These are phyloP conservation scores for Epichloe coenophiala DNA, from an alignment of 2,329 filamentous ascomycete species.

Conservation along the genomic window DNA sequence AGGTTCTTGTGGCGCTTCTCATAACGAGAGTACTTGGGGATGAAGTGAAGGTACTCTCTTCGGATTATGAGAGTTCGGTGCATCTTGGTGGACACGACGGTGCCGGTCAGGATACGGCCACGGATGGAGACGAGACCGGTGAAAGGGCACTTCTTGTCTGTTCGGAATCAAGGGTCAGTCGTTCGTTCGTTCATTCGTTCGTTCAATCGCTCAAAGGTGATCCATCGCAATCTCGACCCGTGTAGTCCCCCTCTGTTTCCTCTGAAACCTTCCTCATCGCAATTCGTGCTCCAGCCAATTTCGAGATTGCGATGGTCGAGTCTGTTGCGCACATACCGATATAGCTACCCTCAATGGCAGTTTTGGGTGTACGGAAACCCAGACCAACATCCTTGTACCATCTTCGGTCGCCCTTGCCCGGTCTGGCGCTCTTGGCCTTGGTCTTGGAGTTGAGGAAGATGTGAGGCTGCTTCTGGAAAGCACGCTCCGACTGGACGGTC, in stretches of 20 bases:
- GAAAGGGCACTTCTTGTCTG: constrained; percentile 99
- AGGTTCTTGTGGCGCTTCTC: constrained; percentile 99
- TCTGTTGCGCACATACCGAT: constrained; percentile 63
- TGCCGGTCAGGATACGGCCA: constrained; percentile 98
- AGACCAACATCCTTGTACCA: constrained; percentile 98
- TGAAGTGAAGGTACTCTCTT: constrained; percentile 99
- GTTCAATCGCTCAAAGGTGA: background rate
- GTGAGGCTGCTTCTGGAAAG: constrained; percentile 99
- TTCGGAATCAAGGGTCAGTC: constrained; percentile 7
- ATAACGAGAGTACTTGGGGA: constrained; percentile 99
- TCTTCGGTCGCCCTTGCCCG: constrained; percentile 87
- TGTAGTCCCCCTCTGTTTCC: background rate
- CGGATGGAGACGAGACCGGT: constrained; percentile 98
- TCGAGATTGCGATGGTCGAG: background rate
- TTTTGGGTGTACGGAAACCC: constrained; percentile 97
- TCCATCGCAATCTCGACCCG: background rate
- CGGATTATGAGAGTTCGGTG: constrained; percentile 99
- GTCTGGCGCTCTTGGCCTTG: constrained; percentile 70
- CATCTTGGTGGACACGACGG: constrained; percentile 99
- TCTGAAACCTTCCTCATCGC: background rate
- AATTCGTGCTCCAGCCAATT: constrained; percentile 6
- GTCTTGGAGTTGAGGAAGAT: constrained; percentile 98
- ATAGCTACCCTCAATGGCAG: constrained; percentile 96
- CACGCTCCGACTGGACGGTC: constrained; percentile 99
- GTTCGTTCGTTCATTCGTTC: background rate